phyloP scores from a whole-genome alignment of 176 grass and related monocot species.

The Thinopyrum elongatum region DNA sequence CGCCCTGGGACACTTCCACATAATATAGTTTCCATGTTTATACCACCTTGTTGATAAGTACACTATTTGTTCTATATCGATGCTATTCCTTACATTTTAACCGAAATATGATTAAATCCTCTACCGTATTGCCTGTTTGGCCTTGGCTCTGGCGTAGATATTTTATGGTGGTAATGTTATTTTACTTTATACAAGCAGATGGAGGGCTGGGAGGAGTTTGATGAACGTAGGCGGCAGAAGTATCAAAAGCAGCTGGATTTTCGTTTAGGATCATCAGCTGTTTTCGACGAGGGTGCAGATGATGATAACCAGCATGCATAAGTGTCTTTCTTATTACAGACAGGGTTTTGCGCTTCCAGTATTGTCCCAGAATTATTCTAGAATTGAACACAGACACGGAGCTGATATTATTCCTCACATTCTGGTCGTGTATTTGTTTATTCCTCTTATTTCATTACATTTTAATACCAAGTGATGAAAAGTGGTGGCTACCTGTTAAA shows the following conservation, averaged over 20 bases:
- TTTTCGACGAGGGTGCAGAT: slow-evolving; percentile 94
- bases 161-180: neutral
- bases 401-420: neutral
- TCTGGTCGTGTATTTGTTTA: neutral
- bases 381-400: neutral
- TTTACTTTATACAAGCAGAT: slow-evolving; percentile 36
- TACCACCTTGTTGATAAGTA: neutral
- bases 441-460: neutral
- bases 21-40: neutral
- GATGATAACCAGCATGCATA: slow-evolving; percentile 50
- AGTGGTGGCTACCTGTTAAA: no score
- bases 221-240: slow-evolving; percentile 73
- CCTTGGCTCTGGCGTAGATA: neutral
- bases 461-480: no score
- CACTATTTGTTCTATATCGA: neutral
- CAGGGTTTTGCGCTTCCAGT: neutral
- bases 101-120: no score
- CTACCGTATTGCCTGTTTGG: neutral
- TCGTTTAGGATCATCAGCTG: slow-evolving; percentile 82
- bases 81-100: no score
- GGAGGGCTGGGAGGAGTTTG: slow-evolving; percentile 90
- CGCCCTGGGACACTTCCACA: neutral
- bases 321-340: neutral
- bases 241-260: slow-evolving; percentile 98
- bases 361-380: neutral